Conservation (phyloP, 1,139 yeast species). For the Kurtzmaniella quercitrusa region DNA sequence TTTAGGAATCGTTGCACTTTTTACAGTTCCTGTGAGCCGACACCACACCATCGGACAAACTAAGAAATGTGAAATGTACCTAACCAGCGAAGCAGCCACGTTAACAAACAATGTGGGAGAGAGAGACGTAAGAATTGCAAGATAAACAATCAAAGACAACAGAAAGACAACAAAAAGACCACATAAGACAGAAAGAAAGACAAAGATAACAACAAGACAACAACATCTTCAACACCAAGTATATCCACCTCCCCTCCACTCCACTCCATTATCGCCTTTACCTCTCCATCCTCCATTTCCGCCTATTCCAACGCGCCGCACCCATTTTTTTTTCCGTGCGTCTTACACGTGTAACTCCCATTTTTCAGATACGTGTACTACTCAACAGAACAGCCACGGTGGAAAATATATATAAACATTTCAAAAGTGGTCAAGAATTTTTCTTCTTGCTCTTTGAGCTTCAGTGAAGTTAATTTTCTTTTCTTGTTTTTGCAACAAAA, state of each 20-base stretch:
- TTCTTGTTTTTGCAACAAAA: neutral
- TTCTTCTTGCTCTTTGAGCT: constrained; percentile 7
- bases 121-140: too few species aligned
- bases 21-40: neutral
- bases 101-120: too few species aligned
- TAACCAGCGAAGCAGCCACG: neutral
- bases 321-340: neutral
- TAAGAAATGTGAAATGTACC: too few species aligned
- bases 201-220: too few species aligned
- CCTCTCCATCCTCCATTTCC: neutral
- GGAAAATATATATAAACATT: constrained; percentile 2
- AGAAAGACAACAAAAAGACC: too few species aligned
- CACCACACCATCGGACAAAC: neutral
- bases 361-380: constrained; percentile 2
- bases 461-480: constrained; percentile 5
- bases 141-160: too few species aligned
- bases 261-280: neutral
- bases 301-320: constrained; percentile 1
- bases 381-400: constrained; percentile 5
- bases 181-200: too few species aligned
- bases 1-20: neutral
- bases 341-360: constrained; percentile 4
- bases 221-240: too few species aligned
- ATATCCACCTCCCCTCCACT: neutral
- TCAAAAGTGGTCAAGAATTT: neutral